Evolutionary conservation across 306 rosid species (phyloP), one percentile per base, ranked within the genome.

Genomic region (Parietaria judaica): DNA sequence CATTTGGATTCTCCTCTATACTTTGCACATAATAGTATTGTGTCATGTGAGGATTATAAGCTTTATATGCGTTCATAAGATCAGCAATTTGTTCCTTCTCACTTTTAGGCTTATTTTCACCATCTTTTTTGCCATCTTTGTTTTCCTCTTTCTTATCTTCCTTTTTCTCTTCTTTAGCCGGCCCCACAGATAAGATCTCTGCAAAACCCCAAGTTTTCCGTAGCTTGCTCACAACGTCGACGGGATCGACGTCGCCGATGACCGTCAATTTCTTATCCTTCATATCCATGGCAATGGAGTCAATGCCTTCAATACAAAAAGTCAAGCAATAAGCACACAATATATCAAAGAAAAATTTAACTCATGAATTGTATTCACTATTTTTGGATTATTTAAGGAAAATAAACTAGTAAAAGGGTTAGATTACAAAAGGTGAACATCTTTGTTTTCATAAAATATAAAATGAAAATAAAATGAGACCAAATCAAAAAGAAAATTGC

Each of bases 261-360:
- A 91, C 88, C 0, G 95, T 91, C 46, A 91, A 34, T 39, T 88
- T 91, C 76, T 65, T 77, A n/a, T 85, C 95, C 45, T 87, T 91
- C 96, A 91, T 85, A 75, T 91, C 85, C 96, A 85, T 72, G 12
- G 85, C 76, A 46, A 91, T 80, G 3, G 96, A 85, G 48, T 91
- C 92, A 63, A 88, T 68, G 67, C 98, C 97, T 87, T 52, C 80
- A 78, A 35, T 41, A 8, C 45, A 50, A 50, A 23, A 60, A 34
- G 65, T 52, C 12, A 13, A 38, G 52, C 3, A 41, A 41, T 41
- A 41, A 41, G 45, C 45, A 41, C 45, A 1, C 45, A 8, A 41
- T 8, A 41, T 41, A 41, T 41, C 45, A 0, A 41, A 41, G 3
- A 41, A 41, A 1, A 41, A 41, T n/a, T n/a, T n/a, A n/a, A 23